Evolutionary conservation across 2,329 filamentous ascomycete genomes (phyloP).

Genomic region (Calonectria leucothoes): DNA sequence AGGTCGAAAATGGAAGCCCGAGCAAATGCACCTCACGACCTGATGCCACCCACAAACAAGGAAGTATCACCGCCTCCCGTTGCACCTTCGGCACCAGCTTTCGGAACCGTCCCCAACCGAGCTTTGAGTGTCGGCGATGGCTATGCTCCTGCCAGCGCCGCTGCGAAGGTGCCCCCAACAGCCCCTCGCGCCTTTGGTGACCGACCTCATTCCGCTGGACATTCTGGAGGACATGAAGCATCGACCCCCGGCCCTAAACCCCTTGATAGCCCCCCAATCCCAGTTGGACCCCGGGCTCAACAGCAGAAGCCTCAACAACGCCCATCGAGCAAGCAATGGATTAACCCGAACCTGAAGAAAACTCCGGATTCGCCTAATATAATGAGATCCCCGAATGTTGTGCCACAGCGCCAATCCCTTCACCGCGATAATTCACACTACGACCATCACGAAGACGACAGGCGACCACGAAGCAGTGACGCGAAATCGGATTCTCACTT

Average conservation of each 20-base stretch:
- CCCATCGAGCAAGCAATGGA: conserved; percentile 70
- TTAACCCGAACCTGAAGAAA: conserved; percentile 65
- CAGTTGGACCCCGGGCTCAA: conserved; percentile 65
- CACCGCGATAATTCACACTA: conserved; percentile 50
- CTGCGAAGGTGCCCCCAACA: conserved; percentile 64
- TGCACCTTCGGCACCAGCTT: conserved; percentile 68
- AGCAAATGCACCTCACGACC: conserved; percentile 60
- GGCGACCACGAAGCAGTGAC: conserved; percentile 65
- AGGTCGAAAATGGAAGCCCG: conserved; percentile 64
- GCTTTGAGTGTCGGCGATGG: conserved; percentile 48
- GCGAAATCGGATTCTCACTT: conserved; percentile 57
- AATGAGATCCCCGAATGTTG: conserved; percentile 62
- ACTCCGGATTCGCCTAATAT: conserved; percentile 64
- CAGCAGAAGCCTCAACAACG: conserved; percentile 56
- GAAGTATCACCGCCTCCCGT: conserved; percentile 69
- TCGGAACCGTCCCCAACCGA: conserved; percentile 66
- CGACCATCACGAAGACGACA: conserved; percentile 54
- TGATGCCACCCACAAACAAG: conserved; percentile 54
- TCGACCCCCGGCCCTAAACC: conserved; percentile 54
- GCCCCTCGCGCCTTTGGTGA: conserved; percentile 65
- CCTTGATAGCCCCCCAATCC: conserved; percentile 61
- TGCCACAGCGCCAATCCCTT: conserved; percentile 53
- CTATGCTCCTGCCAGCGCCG: conserved; percentile 43
- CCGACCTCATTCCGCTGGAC: conserved; percentile 57
- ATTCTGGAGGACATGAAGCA: conserved; percentile 50